Conservation (phyloP, 805 yeast genomes). For the Candida montana region DNA sequence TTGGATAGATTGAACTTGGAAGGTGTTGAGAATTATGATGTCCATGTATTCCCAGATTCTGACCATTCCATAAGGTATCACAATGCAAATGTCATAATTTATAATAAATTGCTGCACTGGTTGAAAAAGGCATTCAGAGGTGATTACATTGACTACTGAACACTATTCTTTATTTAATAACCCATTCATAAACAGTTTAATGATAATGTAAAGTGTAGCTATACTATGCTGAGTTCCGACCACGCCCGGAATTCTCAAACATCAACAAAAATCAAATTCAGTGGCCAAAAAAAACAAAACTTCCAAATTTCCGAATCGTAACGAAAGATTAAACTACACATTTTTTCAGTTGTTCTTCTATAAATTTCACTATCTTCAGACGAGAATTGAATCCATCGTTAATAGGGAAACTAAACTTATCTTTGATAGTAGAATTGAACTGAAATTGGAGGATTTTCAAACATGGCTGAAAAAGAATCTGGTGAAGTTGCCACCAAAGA, state of each 20-base stretch:
- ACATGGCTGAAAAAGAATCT: conserved; percentile 14
- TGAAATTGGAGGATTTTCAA: background rate
- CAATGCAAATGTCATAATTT: conserved; percentile 65
- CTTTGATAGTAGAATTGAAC: background rate
- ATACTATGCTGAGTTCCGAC: background rate
- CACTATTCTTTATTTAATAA: background rate
- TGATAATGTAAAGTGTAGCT: background rate
- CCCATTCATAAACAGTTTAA: background rate
- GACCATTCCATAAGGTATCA: conserved; percentile 72
- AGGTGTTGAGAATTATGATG: conserved; percentile 79
- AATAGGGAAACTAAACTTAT: background rate
- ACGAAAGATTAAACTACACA: too few species aligned
- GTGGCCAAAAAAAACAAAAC: conserved; percentile 5
- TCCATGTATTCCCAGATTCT: conserved; percentile 76
- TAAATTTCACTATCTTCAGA: too few species aligned
- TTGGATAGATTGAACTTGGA: conserved; percentile 68
- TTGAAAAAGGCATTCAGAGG: conserved; percentile 54
- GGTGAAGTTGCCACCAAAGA: conserved; percentile 26
- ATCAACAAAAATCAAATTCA: conserved; percentile 4
- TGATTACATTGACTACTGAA: conserved; percentile 19
- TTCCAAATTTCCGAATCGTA: background rate
- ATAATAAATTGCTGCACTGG: conserved; percentile 65
- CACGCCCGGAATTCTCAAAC: conserved; percentile 1
- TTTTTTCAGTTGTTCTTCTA: too few species aligned
- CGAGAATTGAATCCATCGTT: too few species aligned